Conservation (phyloP, 257 asterid genomes). For the Craterostigma plantagineum region DNA sequence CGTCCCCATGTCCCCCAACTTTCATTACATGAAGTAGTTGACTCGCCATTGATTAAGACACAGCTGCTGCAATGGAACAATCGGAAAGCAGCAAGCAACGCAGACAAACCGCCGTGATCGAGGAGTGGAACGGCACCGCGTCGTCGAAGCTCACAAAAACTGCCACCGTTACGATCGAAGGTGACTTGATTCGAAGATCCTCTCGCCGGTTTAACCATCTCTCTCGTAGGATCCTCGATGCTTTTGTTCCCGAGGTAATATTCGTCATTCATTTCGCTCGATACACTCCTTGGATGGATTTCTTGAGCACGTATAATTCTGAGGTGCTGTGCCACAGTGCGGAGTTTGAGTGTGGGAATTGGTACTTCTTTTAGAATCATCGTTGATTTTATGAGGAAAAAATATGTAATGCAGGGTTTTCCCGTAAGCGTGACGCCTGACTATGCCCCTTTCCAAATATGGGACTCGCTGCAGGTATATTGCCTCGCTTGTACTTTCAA, state of each 20-base stretch:
- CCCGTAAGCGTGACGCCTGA: slow-evolving; percentile 90
- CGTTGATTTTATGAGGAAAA: slow-evolving; percentile 7
- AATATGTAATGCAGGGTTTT: slow-evolving; percentile 50
- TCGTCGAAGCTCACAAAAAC: slow-evolving; percentile 58
- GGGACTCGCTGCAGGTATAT: slow-evolving; percentile 89
- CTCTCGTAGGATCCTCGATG: slow-evolving; percentile 61
- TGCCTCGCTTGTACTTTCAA: slow-evolving; percentile 1
- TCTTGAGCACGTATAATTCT: no score
- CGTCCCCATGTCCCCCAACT: no score
- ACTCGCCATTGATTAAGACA: no score
- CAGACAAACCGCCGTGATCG: slow-evolving; percentile 25
- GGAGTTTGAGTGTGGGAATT: no score
- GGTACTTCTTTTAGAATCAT: not conserved
- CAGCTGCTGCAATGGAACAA: no score
- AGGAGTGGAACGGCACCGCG: slow-evolving; percentile 93
- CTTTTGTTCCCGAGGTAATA: slow-evolving; percentile 85
- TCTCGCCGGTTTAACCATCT: slow-evolving; percentile 46
- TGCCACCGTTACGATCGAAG: slow-evolving; percentile 42
- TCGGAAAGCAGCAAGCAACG: no score
- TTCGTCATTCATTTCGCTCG: not conserved
- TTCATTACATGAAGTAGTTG: no score
- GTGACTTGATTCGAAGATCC: slow-evolving; percentile 29
- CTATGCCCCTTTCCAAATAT: slow-evolving; percentile 67
- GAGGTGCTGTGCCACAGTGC: no score
- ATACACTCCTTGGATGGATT: not conserved